phyloP scores from a whole-genome alignment of 2,329 filamentous ascomycete genomes.

The Akanthomyces muscarius region DNA sequence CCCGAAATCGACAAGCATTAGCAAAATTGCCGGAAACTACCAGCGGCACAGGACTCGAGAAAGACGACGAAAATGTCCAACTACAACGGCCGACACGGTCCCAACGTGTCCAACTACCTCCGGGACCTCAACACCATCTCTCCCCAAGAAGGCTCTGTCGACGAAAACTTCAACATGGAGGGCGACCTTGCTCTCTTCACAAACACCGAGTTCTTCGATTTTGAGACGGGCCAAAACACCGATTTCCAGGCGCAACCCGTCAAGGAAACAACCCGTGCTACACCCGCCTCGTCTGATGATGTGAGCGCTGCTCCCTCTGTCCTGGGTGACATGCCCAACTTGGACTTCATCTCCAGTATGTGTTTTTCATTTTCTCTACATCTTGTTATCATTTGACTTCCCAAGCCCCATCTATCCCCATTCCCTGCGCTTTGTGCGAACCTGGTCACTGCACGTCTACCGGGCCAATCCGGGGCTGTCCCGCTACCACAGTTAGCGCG shows the following conservation, averaged over 20 bases:
- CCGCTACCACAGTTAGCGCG: not conserved
- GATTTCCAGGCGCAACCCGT: constrained; percentile 50
- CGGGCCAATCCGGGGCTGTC: not conserved
- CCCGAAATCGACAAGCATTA: not conserved
- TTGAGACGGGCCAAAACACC: constrained; percentile 61
- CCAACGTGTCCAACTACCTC: constrained; percentile 87
- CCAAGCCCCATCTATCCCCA: not conserved
- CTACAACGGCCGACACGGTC: constrained; percentile 71
- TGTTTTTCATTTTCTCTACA: constrained; percentile 1
- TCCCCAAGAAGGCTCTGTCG: constrained; percentile 49
- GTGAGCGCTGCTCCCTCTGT: constrained; percentile 37
- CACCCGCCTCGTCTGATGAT: constrained; percentile 35
- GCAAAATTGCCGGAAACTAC: not conserved
- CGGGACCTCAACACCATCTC: constrained; percentile 76
- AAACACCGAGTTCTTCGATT: constrained; percentile 78
- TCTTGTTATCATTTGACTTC: not conserved
- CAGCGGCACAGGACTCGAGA: not conserved
- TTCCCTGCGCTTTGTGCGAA: not conserved
- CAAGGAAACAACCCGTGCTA: constrained; percentile 38
- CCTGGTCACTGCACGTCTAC: not conserved
- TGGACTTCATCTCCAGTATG: constrained; percentile 49
- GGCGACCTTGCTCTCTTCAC: constrained; percentile 76
- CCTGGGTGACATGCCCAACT: constrained; percentile 43
- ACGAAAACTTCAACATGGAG: constrained; percentile 61
- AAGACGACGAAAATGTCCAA: constrained; percentile 54